phyloP scores from a whole-genome alignment of 805 yeast genomes.

The Candida odintsovae region DNA sequence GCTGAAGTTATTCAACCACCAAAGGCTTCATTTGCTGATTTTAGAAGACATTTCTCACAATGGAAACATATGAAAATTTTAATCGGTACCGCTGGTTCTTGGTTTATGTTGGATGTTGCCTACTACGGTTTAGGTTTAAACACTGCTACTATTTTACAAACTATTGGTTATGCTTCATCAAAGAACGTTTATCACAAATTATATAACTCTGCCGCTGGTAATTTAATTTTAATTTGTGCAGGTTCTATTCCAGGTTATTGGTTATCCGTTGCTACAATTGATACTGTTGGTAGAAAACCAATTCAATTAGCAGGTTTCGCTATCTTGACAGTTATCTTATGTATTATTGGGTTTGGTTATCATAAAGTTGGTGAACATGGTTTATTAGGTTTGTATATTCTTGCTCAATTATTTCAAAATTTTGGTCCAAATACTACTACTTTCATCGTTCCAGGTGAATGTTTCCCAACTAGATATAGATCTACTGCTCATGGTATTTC shows the following conservation, averaged over 20 bases:
- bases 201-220: conserved; percentile 84
- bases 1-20: conserved; percentile 57
- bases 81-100: conserved; percentile 84
- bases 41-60: conserved; percentile 65
- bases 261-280: conserved; percentile 76
- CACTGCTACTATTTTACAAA: conserved; percentile 69
- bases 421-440: conserved; percentile 94
- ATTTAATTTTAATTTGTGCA: conserved; percentile 87
- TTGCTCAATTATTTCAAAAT: conserved; percentile 83
- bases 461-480: conserved; percentile 92
- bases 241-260: conserved; percentile 95
- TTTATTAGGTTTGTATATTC: conserved; percentile 67
- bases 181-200: conserved; percentile 63
- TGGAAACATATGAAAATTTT: conserved; percentile 83
- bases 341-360: conserved; percentile 81
- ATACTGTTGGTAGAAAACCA: conserved; percentile 78
- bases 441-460: conserved; percentile 86
- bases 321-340: conserved; percentile 64
- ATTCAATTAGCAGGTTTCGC: conserved; percentile 74
- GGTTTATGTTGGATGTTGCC: conserved; percentile 90
- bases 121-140: conserved; percentile 85
- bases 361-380: conserved; percentile 62
- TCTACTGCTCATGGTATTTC: conserved; percentile 94
- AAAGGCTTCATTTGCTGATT: conserved; percentile 77
- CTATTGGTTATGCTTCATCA: conserved; percentile 79